Conservation (phyloP, 305 asterid species). For the Andrographis paniculata region DNA sequence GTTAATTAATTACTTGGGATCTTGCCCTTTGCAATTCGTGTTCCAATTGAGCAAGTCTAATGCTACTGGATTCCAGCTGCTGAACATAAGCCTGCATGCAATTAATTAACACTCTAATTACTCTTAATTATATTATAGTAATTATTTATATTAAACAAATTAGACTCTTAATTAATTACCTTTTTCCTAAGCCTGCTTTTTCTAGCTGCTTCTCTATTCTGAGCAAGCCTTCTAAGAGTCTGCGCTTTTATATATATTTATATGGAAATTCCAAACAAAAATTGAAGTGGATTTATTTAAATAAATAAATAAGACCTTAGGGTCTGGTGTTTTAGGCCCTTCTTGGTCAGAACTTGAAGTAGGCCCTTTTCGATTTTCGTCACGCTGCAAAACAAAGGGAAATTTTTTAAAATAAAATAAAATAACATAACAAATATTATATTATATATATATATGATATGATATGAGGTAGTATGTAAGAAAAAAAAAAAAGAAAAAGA, state of each 20-base stretch:
- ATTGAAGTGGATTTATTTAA: neutral
- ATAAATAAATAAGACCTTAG: slow-evolving; percentile 42
- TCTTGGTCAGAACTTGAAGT: slow-evolving; percentile 65
- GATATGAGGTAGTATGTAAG: too few relatives aligned
- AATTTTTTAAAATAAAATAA: neutral
- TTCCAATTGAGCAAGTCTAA: slow-evolving; percentile 80
- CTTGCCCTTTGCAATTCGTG: slow-evolving; percentile 81
- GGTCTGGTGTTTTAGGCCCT: slow-evolving; percentile 67
- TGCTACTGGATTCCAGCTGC: slow-evolving; percentile 86
- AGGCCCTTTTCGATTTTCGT: slow-evolving; percentile 58
- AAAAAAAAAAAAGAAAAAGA: neutral
- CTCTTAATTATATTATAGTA: too few relatives aligned
- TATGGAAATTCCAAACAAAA: neutral
- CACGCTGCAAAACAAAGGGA: slow-evolving; percentile 42
- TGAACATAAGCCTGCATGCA: slow-evolving; percentile 77
- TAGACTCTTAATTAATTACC: slow-evolving; percentile 15
- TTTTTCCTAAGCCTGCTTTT: slow-evolving; percentile 94
- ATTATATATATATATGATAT: too few relatives aligned
- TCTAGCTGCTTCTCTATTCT: slow-evolving; percentile 98
- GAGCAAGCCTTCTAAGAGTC: slow-evolving; percentile 92
- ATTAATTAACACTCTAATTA: neutral
- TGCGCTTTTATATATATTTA: slow-evolving; percentile 2
- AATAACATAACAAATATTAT: too few relatives aligned
- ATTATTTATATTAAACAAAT: neutral
- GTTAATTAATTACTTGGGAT: neutral